These are phyloP conservation scores for Sclerospora graminicola DNA, from an alignment of 352 stramenopile species.

Conservation along the genomic window DNA sequence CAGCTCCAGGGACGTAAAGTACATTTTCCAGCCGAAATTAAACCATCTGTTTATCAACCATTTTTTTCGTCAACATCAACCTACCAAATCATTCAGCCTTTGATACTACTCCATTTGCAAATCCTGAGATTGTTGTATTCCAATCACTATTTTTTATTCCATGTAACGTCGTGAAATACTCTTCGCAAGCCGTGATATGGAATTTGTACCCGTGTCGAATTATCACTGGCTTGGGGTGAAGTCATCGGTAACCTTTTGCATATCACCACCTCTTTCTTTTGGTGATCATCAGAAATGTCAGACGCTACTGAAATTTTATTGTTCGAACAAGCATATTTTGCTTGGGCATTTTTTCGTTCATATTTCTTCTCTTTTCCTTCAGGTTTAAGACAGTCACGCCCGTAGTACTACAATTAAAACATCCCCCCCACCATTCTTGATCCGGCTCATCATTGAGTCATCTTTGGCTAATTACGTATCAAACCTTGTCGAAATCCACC, in stretches of 20 bases:
- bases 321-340: neutral
- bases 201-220: neutral
- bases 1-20: conserved; percentile 1
- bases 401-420: conserved; percentile 1
- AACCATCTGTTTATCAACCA: conserved; percentile 3
- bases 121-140: too few species aligned
- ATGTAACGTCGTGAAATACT: neutral
- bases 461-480: neutral
- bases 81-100: neutral
- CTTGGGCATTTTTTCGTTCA: neutral
- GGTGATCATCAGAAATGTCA: neutral
- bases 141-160: neutral
- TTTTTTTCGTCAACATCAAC: neutral
- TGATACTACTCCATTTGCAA: neutral
- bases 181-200: neutral
- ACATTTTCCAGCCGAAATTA: conserved; percentile 1
- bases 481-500: neutral
- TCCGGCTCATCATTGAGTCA: neutral
- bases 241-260: neutral
- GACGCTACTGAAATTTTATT: neutral
- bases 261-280: neutral
- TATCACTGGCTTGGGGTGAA: neutral
- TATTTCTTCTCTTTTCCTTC: neutral
- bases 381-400: neutral
- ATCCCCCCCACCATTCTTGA: neutral